Evolutionary conservation across 2,329 filamentous ascomycete genomes (phyloP).

Genomic region (Pestalotiopsis sp.): DNA sequence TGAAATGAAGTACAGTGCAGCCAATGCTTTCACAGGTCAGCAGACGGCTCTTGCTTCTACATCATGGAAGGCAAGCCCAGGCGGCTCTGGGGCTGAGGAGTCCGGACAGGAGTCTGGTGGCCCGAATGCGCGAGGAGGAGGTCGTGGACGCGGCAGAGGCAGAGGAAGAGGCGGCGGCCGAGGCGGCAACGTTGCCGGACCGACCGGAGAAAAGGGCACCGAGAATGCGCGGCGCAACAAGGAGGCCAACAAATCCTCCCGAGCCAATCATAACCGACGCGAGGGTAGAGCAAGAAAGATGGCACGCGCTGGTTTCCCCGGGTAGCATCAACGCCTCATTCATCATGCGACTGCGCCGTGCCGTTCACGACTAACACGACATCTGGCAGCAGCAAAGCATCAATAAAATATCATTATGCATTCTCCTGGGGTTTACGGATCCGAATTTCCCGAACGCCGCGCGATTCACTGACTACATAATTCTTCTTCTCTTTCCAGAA

Average conservation of each 20-base stretch:
- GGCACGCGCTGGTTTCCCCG: slow-evolving; percentile 52
- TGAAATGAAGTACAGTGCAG: slow-evolving; percentile 66
- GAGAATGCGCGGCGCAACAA: slow-evolving; percentile 74
- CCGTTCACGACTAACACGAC: too few species aligned
- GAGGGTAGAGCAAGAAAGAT: slow-evolving; percentile 71
- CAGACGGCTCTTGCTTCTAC: slow-evolving; percentile 69
- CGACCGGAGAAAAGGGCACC: slow-evolving; percentile 70
- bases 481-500: slow-evolving; percentile 26
- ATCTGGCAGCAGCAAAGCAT: too few species aligned
- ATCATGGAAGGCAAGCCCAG: slow-evolving; percentile 61
- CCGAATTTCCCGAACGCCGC: not conserved
- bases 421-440: not conserved
- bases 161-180: slow-evolving; percentile 52
- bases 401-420: too few species aligned
- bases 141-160: slow-evolving; percentile 46
- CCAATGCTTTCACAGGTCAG: slow-evolving; percentile 59
- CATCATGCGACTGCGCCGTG: too few species aligned
- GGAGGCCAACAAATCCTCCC: slow-evolving; percentile 78
- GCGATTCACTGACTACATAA: slow-evolving; percentile 17
- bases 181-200: slow-evolving; percentile 65
- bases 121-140: slow-evolving; percentile 41
- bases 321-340: slow-evolving; percentile 7
- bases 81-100: slow-evolving; percentile 59
- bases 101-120: slow-evolving; percentile 48
- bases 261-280: slow-evolving; percentile 85